Evolutionary conservation across 140 eudicot species (phyloP), one percentile per base, ranked within the genome.

Genomic region (Ambrosia hybrid): DNA sequence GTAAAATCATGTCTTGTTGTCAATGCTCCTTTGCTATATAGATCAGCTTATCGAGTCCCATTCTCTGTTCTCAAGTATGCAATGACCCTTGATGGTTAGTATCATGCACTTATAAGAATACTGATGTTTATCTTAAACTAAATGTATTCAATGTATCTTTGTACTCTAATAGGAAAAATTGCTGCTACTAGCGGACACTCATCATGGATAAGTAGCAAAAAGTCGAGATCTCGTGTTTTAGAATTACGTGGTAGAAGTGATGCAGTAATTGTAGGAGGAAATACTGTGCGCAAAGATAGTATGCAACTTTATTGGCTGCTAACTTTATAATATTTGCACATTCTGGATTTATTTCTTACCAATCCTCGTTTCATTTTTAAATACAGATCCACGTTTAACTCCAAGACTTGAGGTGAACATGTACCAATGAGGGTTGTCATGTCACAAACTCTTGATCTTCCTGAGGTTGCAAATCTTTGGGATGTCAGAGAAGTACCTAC

Each of bases 171-270:
- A 93, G 98, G 98, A 72, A 93, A 93, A 73, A 93, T 87, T 82
- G 98, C 98, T 67, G 88, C 98, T 53, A 87, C 82, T 58, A 87
- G 91, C 21, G 98, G 98, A 14, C 97, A 93, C 79, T 92, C 98
- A 9, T 85, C 92, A 53, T 93, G 98, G 98, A 93, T 93, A 77
- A 93, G 98, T 75, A 85, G 91, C 84, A 85, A 83, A 78, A 48
- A 65, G 78, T 93, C 98, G 51, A 84, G 98, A 77, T 71, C 82
- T 10, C 89, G 89, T 57, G 98, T 93, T 73, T 83, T 93, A 74
- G 98, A 90, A 58, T 68, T 93, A 68, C 89, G 98, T 70, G 98
- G 97, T 51, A 83, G 98, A 83, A 87, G 98, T 65, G 98, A 93
- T 78, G 98, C 97, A 67, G 85, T 93, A 51, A 84, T 93, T 61